Evolutionary conservation across 73 alveolate species (phyloP), one percentile per base, ranked within the genome.

Genomic region (Tetrahymena malaccensis): DNA sequence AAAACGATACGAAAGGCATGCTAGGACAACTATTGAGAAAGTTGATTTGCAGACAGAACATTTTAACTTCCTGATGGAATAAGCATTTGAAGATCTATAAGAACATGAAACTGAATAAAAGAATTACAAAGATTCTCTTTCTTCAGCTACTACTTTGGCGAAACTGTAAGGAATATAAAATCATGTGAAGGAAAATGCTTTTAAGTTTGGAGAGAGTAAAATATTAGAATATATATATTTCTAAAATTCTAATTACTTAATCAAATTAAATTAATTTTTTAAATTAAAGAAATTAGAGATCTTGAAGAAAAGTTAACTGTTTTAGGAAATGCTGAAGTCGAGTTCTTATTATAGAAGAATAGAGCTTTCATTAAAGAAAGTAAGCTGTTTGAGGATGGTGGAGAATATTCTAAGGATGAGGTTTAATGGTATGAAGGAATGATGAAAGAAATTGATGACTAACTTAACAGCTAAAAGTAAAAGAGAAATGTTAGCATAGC

Each of bases 1-100:
- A 55, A 95, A 95, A 50, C 85, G 95, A 55, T 95, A 95, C 55
- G 97, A 95, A 95, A 50, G 97, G 84, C 94, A 95, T 95, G 97
- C 97, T 35, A 95, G 94, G 55, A 43, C 93, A 50, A 56, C 94
- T 34, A 94, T 95, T 13, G 97, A 95, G 38, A 89, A 94, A 43
- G 94, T 95, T 13, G 97, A 95, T 95, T 44, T 40, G 34, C 94
- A 95, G 56, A 95, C 97, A 25, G 97, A 95, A 85, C 94, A 95
- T 34, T 85, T 95, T 43, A 95, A 95, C 33, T 95, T 95, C 84
- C 37, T 89, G 13, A 55, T 95, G 84, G 97, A 95, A 34, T 94
- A 94, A 55, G 97, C 95, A 43, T 93, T 95, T 19, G 83, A 85
- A 15, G 97, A 95, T 95, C 43, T 95, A 70, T 85, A 95, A 55